Evolutionary conservation across 2,329 filamentous ascomycete genomes (phyloP).

Genomic region (Emergomyces pasteurianus): DNA sequence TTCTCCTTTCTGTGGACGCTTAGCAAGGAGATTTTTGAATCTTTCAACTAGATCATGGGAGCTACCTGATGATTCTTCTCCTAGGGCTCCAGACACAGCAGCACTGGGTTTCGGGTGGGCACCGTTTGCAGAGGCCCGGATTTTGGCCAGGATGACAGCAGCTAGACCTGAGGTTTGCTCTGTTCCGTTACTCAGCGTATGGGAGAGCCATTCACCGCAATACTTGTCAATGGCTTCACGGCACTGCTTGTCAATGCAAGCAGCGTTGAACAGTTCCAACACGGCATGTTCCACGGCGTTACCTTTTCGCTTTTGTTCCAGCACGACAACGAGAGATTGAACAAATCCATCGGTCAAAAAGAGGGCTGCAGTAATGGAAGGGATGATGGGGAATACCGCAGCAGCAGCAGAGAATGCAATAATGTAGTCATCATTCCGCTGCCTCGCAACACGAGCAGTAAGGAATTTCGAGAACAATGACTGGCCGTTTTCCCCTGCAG

Average conservation of each 20-base stretch:
- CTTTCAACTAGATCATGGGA: slow-evolving; percentile 42
- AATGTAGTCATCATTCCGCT: slow-evolving; percentile 78
- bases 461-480: slow-evolving; percentile 64
- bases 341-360: slow-evolving; percentile 87
- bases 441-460: slow-evolving; percentile 55
- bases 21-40: slow-evolving; percentile 39
- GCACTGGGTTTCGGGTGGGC: slow-evolving; percentile 10
- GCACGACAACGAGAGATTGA: slow-evolving; percentile 59
- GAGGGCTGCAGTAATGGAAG: slow-evolving; percentile 59
- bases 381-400: slow-evolving; percentile 74
- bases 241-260: slow-evolving; percentile 73
- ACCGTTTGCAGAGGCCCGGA: slow-evolving; percentile 25
- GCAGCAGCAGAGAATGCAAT: slow-evolving; percentile 88
- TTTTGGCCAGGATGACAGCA: slow-evolving; percentile 64
- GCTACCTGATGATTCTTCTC: slow-evolving; percentile 32
- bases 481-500: slow-evolving; percentile 58
- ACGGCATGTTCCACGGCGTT: slow-evolving; percentile 75
- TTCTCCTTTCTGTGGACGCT: slow-evolving; percentile 32
- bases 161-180: slow-evolving; percentile 43
- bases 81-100: slow-evolving; percentile 21
- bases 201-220: slow-evolving; percentile 76
- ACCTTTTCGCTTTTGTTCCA: slow-evolving; percentile 72
- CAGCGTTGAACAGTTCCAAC: slow-evolving; percentile 80
- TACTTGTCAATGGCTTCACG: slow-evolving; percentile 75
- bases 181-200: slow-evolving; percentile 62